Evolutionary conservation across 371 early-diverging fungal species (phyloP).

Genomic region (Amoeboaphelidium protococcarum): DNA sequence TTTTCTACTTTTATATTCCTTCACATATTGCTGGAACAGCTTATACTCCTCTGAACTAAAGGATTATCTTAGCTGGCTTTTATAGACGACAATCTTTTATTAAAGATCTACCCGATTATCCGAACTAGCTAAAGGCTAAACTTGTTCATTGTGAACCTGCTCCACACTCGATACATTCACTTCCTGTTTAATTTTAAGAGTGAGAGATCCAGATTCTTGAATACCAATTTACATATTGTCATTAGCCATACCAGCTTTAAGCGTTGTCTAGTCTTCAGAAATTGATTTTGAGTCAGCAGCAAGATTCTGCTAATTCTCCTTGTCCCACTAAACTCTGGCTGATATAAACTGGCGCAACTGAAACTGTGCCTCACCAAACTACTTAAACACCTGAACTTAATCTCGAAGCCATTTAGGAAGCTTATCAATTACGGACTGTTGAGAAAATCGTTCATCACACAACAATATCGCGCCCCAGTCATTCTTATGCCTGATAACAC

Average conservation of each 20-base stretch:
- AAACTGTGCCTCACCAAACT: constrained; percentile 15
- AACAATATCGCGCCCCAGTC: constrained; percentile 42
- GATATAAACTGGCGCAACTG: constrained; percentile 11
- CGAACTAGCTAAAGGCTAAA: too few relatives aligned
- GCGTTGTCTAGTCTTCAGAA: too few relatives aligned
- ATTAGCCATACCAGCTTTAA: neutral
- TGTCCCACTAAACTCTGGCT: neutral
- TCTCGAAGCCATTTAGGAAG: constrained; percentile 42
- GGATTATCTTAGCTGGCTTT: too few relatives aligned
- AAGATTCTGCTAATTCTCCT: neutral
- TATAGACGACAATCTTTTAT: too few relatives aligned
- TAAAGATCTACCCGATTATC: too few relatives aligned
- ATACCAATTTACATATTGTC: neutral
- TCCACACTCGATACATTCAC: neutral
- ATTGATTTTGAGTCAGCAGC: neutral
- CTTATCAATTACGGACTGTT: constrained; percentile 13
- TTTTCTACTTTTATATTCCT: too few relatives aligned
- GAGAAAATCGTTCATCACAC: constrained; percentile 33
- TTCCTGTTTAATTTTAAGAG: neutral
- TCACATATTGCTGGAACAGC: too few relatives aligned
- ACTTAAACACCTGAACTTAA: constrained; percentile 6
- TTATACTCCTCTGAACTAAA: too few relatives aligned
- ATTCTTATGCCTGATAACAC: constrained; percentile 69
- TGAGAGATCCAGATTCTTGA: neutral
- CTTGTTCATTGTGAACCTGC: too few relatives aligned